A percentile compares a stretch with the other conserved stretches of the same genome.
These are phyloP conservation scores for Bjerkandera adusta DNA, from an alignment of 1,284 basidiomycete genomes.

Conservation along the genomic window DNA sequence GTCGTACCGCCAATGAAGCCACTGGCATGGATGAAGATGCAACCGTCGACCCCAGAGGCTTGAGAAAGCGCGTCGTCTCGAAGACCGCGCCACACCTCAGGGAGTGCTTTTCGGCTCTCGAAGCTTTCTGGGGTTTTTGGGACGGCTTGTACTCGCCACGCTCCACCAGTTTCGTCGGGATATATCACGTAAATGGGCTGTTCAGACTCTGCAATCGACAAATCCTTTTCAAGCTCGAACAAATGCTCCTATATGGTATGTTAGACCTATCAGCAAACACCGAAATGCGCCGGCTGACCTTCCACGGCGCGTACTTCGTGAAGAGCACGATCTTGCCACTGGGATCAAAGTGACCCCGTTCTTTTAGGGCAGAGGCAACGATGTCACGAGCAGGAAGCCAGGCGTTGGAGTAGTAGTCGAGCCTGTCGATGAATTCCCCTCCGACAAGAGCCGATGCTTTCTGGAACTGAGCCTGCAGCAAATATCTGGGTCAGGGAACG, in stretches of 20 bases:
- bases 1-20: constrained; percentile 92
- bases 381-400: constrained; percentile 94
- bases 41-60: constrained; percentile 75
- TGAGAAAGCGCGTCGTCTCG: constrained; percentile 81
- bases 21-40: constrained; percentile 92
- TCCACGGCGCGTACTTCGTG: constrained; percentile 84
- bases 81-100: constrained; percentile 91
- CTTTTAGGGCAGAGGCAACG: constrained; percentile 66
- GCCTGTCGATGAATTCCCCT: constrained; percentile 78
- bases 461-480: constrained; percentile 64
- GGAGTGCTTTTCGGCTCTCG: constrained; percentile 87
- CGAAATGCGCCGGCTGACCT: constrained; percentile 44
- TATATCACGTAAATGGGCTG: constrained; percentile 88
- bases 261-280: background rate
- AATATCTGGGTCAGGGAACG: background rate
- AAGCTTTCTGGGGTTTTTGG: constrained; percentile 84
- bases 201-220: constrained; percentile 39
- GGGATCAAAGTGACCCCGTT: constrained; percentile 64
- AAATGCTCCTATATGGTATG: constrained; percentile 75
- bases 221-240: constrained; percentile 77
- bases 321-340: constrained; percentile 83
- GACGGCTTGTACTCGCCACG: constrained; percentile 95
- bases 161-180: constrained; percentile 75
- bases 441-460: constrained; percentile 85
- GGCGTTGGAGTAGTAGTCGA: constrained; percentile 83